Conservation (phyloP, 768 basidiomycete genomes). For the Pluteus cervinus region DNA sequence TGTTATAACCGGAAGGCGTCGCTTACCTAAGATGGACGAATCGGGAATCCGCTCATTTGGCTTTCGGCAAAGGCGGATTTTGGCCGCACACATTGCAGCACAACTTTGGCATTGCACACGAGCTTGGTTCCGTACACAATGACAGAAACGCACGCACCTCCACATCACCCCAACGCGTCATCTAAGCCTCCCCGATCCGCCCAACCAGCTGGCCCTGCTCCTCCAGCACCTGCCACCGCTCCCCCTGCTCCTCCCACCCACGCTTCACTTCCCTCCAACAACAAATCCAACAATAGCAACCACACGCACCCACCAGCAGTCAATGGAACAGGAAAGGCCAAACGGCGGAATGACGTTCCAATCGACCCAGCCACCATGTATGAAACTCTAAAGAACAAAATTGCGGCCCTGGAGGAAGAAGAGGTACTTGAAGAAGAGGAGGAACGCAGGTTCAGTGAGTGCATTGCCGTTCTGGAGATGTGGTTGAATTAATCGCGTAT, state of each 20-base stretch:
- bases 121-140: too few species aligned
- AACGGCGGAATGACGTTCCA: conserved; percentile 68
- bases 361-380: conserved; percentile 85
- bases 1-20: too few species aligned
- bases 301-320: conserved; percentile 31
- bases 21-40: too few species aligned
- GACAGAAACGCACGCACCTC: conserved; percentile 7
- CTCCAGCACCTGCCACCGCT: conserved; percentile 53
- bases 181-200: conserved; percentile 42
- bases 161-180: conserved; percentile 29
- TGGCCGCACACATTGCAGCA: too few species aligned
- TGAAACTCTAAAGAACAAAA: conserved; percentile 82
- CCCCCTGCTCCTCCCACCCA: conserved; percentile 51
- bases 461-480: conserved; percentile 5
- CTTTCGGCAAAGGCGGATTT: too few species aligned
- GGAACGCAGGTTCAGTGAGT: conserved; percentile 69
- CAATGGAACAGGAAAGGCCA: conserved; percentile 49
- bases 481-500: conserved; percentile 14
- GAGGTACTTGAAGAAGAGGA: conserved; percentile 85
- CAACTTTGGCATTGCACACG: too few species aligned
- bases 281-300: too few species aligned
- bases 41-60: too few species aligned
- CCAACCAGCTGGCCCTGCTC: conserved; percentile 52
- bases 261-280: too few species aligned
- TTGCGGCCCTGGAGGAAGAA: conserved; percentile 86